A percentile compares a stretch with the other conserved stretches of the same genome.
Conservation (phyloP, 148 eudicot genomes). For the Diospyros lotus region DNA sequence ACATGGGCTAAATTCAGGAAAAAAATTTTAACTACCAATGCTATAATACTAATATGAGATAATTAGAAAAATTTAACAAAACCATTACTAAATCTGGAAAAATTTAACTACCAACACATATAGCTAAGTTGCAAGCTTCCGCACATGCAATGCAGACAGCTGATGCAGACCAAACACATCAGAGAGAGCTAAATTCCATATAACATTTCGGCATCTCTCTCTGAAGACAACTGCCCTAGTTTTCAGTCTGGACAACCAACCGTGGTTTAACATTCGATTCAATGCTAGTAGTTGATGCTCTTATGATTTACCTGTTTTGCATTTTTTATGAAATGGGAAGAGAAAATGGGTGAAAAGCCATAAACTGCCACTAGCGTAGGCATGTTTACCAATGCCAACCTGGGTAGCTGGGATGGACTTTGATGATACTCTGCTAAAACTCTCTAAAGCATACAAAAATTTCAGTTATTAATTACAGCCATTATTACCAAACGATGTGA, state of each 20-base stretch:
- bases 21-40: too few species aligned
- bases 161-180: background rate
- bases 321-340: too few species aligned
- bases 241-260: background rate
- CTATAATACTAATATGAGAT: too few species aligned
- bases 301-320: too few species aligned
- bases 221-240: background rate
- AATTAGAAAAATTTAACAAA: too few species aligned
- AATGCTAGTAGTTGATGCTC: too few species aligned
- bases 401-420: slow-evolving; percentile 13
- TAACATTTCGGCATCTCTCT: background rate
- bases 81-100: too few species aligned
- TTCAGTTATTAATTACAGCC: background rate
- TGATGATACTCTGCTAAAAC: background rate
- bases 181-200: background rate
- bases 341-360: background rate
- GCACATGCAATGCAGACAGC: background rate
- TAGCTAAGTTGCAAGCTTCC: too few species aligned
- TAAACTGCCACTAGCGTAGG: slow-evolving; percentile 25
- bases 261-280: background rate
- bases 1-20: too few species aligned
- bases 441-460: background rate
- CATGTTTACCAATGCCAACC: slow-evolving; percentile 24
- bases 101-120: too few species aligned
- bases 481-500: background rate